Base-by-base conservation (phyloP, 192 early-diverging fungal genomes). In the Coemansia sp. region DNA sequence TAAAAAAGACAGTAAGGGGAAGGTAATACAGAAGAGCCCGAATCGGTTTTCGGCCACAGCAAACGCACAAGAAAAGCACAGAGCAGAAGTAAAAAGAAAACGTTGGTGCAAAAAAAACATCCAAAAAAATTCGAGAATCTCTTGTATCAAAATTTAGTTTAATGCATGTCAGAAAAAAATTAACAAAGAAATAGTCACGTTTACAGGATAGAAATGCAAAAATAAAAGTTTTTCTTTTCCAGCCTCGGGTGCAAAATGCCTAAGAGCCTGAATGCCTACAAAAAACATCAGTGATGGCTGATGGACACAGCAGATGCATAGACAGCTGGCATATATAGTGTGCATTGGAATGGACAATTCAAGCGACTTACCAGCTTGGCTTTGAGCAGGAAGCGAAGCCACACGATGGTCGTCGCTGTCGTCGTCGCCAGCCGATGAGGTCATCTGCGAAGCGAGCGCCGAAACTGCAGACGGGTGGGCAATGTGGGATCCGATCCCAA, bases 351-450 rank as follows among this genome's bases (percentile, higher is more conserved):
- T 8, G 30, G 31, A 55, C 52, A 55, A 25, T 25, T 33, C 42
- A 57, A 4, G 48, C 52, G 29, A 63, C 71, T 67, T 73, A 73
- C 71, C 71, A 51, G 45, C 60, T 67, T 61, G 62, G 54, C 60
- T 57, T 56, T 52, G 52, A 0, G 54, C 51, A 33, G 61, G 71
- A 2, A 55, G 52, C 52, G 17, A 55, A 55, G 52, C 52, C 17
- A 40, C 34, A 11, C 31, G 58, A 33, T 48, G 5, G 34, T 16
- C 56, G 32, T 69, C 28, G 40, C 11, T 7, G 30, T n/a, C 45
- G 54, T 25, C 42, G 54, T 36, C 22, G 31, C 34, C 18, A 45
- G 50, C 28, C 30, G 57, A 22, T 29, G 31, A 16, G 56, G 56
- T 51, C 42, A 56, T 29, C n/a, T 61, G 8, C 40, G n/a, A n/a